Conservation (phyloP, 1,284 basidiomycete genomes). For the Ganoderma lingzhi region DNA sequence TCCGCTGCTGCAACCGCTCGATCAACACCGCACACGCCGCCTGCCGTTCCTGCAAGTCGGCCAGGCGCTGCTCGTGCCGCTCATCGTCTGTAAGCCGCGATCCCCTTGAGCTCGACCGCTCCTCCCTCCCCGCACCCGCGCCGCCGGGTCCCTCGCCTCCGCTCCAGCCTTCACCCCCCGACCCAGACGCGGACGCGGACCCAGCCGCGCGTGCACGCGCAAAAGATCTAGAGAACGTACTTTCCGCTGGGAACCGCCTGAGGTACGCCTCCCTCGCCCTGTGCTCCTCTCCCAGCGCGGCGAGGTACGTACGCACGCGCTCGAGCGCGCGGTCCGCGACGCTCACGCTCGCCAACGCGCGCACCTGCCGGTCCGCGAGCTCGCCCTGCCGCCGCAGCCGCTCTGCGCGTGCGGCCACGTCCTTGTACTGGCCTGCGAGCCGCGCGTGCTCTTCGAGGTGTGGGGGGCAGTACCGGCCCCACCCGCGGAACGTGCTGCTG, state of each 20-base stretch:
- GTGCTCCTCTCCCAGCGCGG: slow-evolving; percentile 15
- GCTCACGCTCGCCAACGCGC: slow-evolving; percentile 6
- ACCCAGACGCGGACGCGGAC: neutral
- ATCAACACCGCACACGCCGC: slow-evolving; percentile 11
- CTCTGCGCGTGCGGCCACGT: slow-evolving; percentile 22
- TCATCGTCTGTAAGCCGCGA: slow-evolving; percentile 14
- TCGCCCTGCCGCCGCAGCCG: slow-evolving; percentile 15
- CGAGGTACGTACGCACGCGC: slow-evolving; percentile 14
- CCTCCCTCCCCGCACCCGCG: neutral
- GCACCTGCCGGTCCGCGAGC: slow-evolving; percentile 15
- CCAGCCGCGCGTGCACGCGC: neutral
- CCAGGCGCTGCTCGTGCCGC: slow-evolving; percentile 15
- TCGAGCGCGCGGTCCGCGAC: slow-evolving; percentile 17
- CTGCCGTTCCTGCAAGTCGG: slow-evolving; percentile 8
- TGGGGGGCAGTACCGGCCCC: slow-evolving; percentile 15
- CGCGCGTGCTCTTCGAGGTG: slow-evolving; percentile 24
- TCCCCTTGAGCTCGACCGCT: slow-evolving; percentile 9
- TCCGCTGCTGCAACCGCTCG: slow-evolving; percentile 11
- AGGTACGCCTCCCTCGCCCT: slow-evolving; percentile 10
- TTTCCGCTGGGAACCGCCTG: slow-evolving; percentile 16
- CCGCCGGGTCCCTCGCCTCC: neutral
- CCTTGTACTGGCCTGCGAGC: slow-evolving; percentile 18
- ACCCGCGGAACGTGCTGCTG: slow-evolving; percentile 21
- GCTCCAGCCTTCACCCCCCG: neutral
- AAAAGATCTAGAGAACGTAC: slow-evolving; percentile 11